Base-by-base conservation (phyloP, 768 basidiomycete genomes). In the Xerocomellus chrysenteron region DNA sequence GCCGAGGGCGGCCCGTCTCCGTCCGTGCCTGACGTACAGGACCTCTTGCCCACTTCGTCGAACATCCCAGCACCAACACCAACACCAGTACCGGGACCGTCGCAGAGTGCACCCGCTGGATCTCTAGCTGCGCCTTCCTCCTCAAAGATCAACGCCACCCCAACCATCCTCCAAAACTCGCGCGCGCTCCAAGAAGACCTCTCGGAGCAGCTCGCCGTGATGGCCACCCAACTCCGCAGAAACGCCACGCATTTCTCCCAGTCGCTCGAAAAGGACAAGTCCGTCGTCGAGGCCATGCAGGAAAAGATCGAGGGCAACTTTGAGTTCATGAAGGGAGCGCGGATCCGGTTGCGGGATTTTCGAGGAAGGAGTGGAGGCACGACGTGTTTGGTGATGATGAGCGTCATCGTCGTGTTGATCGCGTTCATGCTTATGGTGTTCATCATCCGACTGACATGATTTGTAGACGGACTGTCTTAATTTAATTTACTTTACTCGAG, bases 201-300 rank as follows among this genome's bases (percentile, higher is more conserved):
- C 46, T 80, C 89, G 0, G 76, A 77, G 10, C 87, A 92, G 64
- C 82, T 95, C 26, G 86, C 85, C 1, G 71, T 83, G 54, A 98
- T 98, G 95, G 92, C 93, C 1, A 77, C 84, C 11, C 92, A 94
- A 67, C 83, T 98, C 48, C 91, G 90, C 64, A 79, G 83, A 24
- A 96, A 96, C 61, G 87, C 93, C 0, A 68, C 87, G 0, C 84
- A 92, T 63, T 95, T 98, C 68, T 81, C 88, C 5, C 77, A 79
- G 5, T 77, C 85, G 12, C 75, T 98, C 2, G 85, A 76, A 41
- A 86, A 86, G 53, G 95, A 98, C 70, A 84, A 88, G 63, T 76
- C 77, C 0, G 79, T 94, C 9, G 69, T 97, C 2, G 82, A 84
- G 32, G 76, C 78, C 11, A 82, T 91, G 13, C 80, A 86, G 59